phyloP scores from a whole-genome alignment of 176 grass and related monocot species.

The Avena eriantha region DNA sequence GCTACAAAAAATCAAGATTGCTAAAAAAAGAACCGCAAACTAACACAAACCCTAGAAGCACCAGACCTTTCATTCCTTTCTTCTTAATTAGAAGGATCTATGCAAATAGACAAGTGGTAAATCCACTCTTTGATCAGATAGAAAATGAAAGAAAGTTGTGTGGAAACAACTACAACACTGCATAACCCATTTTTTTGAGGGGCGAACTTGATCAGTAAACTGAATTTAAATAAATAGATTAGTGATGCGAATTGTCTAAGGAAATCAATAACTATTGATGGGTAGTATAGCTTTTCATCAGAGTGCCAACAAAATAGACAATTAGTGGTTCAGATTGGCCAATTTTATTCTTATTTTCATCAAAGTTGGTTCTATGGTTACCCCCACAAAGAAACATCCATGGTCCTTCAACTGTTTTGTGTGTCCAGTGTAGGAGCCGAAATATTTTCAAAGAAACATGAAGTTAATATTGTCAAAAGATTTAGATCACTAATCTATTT shows the following conservation, averaged over 20 bases:
- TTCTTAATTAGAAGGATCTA: not conserved
- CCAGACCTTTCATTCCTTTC: not conserved
- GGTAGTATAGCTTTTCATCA: not conserved
- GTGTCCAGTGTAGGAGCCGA: too few species aligned
- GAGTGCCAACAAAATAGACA: not conserved
- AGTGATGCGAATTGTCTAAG: not conserved
- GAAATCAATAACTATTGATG: not conserved
- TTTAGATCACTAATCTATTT: too few species aligned
- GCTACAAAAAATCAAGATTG: not conserved
- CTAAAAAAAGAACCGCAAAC: not conserved
- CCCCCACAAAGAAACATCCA: not conserved
- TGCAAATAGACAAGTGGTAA: not conserved
- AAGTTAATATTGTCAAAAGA: not conserved
- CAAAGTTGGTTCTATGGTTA: not conserved
- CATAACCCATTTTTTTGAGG: not conserved
- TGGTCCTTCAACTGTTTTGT: not conserved
- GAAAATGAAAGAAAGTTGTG: not conserved
- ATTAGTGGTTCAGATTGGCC: not conserved
- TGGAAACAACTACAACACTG: not conserved
- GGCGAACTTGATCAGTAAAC: not conserved
- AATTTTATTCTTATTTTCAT: not conserved
- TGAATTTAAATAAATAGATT: not conserved
- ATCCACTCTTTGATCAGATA: not conserved
- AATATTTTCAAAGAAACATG: too few species aligned
- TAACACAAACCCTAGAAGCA: not conserved